Evolutionary conservation across 1,284 basidiomycete genomes (phyloP), one percentile per base, ranked within the genome.

Genomic region (Inonotus obliquus): DNA sequence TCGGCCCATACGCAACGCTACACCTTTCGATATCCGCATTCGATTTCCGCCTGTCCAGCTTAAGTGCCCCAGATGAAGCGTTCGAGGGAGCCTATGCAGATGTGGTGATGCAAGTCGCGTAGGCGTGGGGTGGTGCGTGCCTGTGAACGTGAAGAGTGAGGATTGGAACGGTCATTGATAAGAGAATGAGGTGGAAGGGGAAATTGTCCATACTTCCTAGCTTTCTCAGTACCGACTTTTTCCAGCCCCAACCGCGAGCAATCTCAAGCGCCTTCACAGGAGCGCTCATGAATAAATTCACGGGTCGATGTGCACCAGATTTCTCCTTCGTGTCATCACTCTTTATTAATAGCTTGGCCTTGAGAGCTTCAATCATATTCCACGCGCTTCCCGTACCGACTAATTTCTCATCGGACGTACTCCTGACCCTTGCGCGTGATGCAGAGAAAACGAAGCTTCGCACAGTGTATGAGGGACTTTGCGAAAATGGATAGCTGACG

Each of bases 121-220:
- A 54, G 89, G 73, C 3, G 72, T 64, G 0, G 90, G 89, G 66
- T 91, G 86, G 63, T 84, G 72, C 1, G 71, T 73, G 64, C 81
- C 77, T 38, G 94, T 78, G 70, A 90, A 87, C 41, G 78, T 72
- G 25, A 86, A 80, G 51, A 96, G 85, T 1, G 88, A 82, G 37
- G 84, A n/a, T 80, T 1, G 94, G 92, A 64, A 96, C 89, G 0
- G 94, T 96, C 1, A 94, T 94, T 32, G 90, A 91, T 19, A 88
- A 86, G 44, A 96, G 80, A 59, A 95, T 70, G 55, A 95, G 74
- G 71, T 91, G 82, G 79, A 91, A 92, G 0, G 89, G 89, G 69
- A 89, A 86, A 56, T 80, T 69, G 0, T 82, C 77, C 71, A 89
- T 79, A n/a, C n/a, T n/a, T 67, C 83, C 79, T 0, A 82, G 79